phyloP scores from a whole-genome alignment of 2,329 filamentous ascomycete species.

The Talaromyces verruculosus region DNA sequence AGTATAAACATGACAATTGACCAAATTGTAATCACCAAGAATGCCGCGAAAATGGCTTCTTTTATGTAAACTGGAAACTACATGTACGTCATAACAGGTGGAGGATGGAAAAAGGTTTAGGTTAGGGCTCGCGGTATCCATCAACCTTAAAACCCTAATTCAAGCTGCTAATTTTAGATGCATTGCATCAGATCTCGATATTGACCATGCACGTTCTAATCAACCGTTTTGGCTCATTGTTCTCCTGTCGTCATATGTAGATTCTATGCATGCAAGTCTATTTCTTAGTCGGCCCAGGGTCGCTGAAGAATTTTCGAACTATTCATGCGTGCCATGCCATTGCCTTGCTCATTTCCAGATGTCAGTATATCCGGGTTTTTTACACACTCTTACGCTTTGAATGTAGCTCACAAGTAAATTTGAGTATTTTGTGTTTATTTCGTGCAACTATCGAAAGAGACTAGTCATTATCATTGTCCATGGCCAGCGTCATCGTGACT shows the following conservation, averaged over 20 bases:
- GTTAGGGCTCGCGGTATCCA: conserved; percentile 5
- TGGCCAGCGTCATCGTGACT: background rate
- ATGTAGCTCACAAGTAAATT: background rate
- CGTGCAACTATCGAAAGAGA: background rate
- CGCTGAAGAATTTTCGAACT: background rate
- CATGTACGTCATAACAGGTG: background rate
- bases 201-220: background rate
- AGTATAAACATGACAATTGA: too few species aligned
- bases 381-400: background rate
- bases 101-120: background rate
- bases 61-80: too few species aligned
- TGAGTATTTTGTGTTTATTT: background rate
- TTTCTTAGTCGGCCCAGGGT: background rate
- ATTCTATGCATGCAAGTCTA: background rate
- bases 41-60: too few species aligned
- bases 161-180: conserved; percentile 7
- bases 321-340: background rate
- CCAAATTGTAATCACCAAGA: too few species aligned
- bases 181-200: background rate
- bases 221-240: background rate
- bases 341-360: background rate
- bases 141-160: conserved; percentile 4
- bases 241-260: background rate
- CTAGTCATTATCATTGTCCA: background rate
- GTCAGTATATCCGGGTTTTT: background rate